These are phyloP conservation scores for Eucalyptus virginea DNA, from an alignment of 345 rosid species.

Conservation along the genomic window DNA sequence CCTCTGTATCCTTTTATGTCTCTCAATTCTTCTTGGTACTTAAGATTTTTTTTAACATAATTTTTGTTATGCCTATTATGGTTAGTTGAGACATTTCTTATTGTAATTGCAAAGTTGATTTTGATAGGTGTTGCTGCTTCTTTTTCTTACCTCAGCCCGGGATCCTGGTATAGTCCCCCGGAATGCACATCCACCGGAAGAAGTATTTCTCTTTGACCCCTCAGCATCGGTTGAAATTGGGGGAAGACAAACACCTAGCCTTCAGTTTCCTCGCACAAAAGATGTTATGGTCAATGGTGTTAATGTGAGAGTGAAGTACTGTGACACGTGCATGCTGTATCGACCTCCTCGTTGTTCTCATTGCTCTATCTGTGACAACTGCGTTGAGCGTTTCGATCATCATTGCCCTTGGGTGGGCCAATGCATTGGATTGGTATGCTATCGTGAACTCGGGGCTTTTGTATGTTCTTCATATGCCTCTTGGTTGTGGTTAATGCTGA, in stretches of 20 bases:
- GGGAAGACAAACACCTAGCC: constrained; percentile 87
- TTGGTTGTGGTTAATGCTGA: neutral
- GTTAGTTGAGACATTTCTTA: neutral
- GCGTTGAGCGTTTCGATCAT: constrained; percentile 97
- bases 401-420: constrained; percentile 99
- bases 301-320: constrained; percentile 77
- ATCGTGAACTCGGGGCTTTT: neutral
- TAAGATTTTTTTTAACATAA: neutral
- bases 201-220: constrained; percentile 58
- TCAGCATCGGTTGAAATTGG: constrained; percentile 41
- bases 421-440: constrained; percentile 91
- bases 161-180: constrained; percentile 97
- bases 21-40: neutral
- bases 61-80: neutral
- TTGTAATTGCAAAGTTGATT: constrained; percentile 4
- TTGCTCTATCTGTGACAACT: constrained; percentile 82
- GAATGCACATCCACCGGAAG: constrained; percentile 92
- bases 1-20: neutral
- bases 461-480: neutral
- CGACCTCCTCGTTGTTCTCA: constrained; percentile 99
- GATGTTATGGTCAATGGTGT: constrained; percentile 80
- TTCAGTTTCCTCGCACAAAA: constrained; percentile 81
- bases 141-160: constrained; percentile 79
- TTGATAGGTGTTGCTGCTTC: constrained; percentile 72
- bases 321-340: constrained; percentile 97